Evolutionary conservation across 305 asterid genomes (phyloP), one percentile per base, ranked within the genome.

Genomic region (Fraxinus latifolia): DNA sequence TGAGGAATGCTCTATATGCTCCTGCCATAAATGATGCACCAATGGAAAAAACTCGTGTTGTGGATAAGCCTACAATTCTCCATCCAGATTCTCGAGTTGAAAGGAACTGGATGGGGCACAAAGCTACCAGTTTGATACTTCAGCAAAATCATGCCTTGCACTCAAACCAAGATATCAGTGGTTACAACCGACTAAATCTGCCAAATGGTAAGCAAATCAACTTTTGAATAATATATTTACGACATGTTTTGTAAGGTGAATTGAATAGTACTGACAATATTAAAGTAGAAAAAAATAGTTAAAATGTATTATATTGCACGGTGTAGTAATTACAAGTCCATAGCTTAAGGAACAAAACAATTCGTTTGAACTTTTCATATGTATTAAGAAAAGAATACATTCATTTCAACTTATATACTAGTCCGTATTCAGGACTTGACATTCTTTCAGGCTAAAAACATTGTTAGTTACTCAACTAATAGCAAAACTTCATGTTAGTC

Each of bases 201-300:
- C 80, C 86, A 65, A 86, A 76, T 76, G 78, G 95, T 89, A 79
- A 91, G 98, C 90, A 19, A 80, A 80, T 32, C 65, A 31, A 71
- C 25, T 6, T 32, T 71, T 32, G 27, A 71, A 5, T 15, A 68
- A 29, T 71, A 71, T 7, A 31, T n/a, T 71, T 71, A 71, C 15
- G 25, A 2, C 14, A 71, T 33, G 44, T 31, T 71, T n/a, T 15
- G 47, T 31, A 32, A 71, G 76, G 44, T 71, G 39, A 71, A 32
- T 12, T 31, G 25, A 3, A 32, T 15, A n/a, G 4, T 31, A 71
- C 8, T 11, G 17, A 11, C 19, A 67, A 67, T 67, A 25, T 67
- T 67, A 67, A 4, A 27, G 7, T 9, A 32, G 27, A 32, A 70
- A 32, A 15, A 15, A 67, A 4, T 67, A 31, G 23, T 32, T 14